A percentile compares a stretch with the other conserved stretches of the same genome.
phyloP scores from a whole-genome alignment of 306 rosid genomes.

The Bauhinia variegata region DNA sequence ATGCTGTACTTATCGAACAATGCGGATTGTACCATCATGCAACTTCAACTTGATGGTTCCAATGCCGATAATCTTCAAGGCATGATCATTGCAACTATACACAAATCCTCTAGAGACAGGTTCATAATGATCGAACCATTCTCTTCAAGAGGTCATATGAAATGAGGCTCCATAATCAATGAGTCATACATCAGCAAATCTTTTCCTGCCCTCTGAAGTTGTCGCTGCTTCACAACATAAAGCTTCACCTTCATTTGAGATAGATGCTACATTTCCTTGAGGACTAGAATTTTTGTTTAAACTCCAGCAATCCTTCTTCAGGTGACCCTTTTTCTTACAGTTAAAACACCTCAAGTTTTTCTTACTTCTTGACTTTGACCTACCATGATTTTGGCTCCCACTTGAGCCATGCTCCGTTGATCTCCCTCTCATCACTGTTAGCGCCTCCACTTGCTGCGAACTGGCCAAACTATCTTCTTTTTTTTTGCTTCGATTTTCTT shows the following conservation, averaged over 20 bases:
- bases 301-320: background rate
- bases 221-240: background rate
- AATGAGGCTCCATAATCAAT: background rate
- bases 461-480: background rate
- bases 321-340: slow-evolving; percentile 1
- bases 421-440: background rate
- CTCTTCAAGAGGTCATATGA: background rate
- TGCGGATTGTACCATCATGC: too few species aligned
- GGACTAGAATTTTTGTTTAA: background rate
- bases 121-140: background rate
- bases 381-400: slow-evolving; percentile 2
- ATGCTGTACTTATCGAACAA: too few species aligned
- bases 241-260: background rate
- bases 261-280: background rate
- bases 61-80: too few species aligned
- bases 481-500: background rate
- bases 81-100: background rate
- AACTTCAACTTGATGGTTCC: too few species aligned
- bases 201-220: too few species aligned
- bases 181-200: background rate
- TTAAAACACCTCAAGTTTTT: slow-evolving; percentile 16
- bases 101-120: background rate
- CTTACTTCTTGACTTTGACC: background rate
- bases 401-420: background rate
- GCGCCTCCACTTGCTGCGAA: background rate